Evolutionary conservation across 2,329 filamentous ascomycete species (phyloP), one percentile per base, ranked within the genome.

Genomic region (Diaporthe sp.): DNA sequence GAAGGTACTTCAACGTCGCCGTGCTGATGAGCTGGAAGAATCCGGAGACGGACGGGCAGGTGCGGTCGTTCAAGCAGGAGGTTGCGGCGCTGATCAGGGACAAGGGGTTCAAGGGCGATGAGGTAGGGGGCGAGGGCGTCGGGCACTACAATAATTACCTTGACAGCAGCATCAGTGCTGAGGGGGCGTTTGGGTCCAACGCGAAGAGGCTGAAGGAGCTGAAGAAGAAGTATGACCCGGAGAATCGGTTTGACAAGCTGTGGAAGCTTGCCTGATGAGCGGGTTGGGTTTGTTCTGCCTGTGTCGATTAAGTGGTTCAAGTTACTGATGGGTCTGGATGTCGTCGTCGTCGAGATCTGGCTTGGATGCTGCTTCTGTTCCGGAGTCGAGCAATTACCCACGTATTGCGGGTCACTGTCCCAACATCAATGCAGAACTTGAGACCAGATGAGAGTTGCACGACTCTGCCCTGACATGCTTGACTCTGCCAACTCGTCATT

Each of bases 1-100:
- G 84, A 10, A 78, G 78, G 8, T 85, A 85, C 50, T 85, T 85
- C 75, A 86, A 88, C 63, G 83, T 83, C 1, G 79, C 85, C 69
- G 81, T 85, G 2, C 77, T 78, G 8, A 80, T 85, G 39, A 81
- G 82, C 15, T 88, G 86, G 86, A 81, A 81, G 1, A 81, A 85
- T 50, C 50, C 78, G 4, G 78, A 75, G 9, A 81, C 83, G 30
- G 86, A 88, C 73, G 42, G 44, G 1, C 78, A 81, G 13, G 80
- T 85, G 27, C 81, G 84, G 0, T 77, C 78, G 3, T 85, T 85
- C 78, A 86, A 85, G 25, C 78, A 84, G 3, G 78, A 79, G 15
- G 61, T 86, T 9, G 80, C 77, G 53, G 73, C 55, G 4, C 72
- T 76, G 44, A 78, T 83, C 42, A 77, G 79, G 2, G 75, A 76